A percentile compares a stretch with the other conserved stretches of the same genome.
These are phyloP conservation scores for Apophysomyces trapeziformis DNA, from an alignment of 371 early-diverging fungal species.

Conservation along the genomic window DNA sequence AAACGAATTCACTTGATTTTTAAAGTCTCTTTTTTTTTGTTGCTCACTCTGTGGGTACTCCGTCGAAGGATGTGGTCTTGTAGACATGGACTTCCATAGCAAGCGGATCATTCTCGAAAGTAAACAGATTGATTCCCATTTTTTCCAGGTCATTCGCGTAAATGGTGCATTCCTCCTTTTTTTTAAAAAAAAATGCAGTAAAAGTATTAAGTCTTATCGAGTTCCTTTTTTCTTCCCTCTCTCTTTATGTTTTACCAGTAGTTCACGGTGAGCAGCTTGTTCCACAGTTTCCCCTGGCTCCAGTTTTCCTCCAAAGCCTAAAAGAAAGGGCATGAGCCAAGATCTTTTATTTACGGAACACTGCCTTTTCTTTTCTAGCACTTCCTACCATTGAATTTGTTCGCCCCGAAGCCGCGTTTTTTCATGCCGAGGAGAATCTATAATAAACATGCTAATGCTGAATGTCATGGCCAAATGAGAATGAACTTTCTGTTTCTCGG, in stretches of 20 bases:
- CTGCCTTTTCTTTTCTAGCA: too few species aligned
- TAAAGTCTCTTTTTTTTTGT: too few species aligned
- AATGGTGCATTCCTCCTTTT: conserved; percentile 66
- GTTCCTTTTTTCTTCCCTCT: too few species aligned
- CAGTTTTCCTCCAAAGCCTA: conserved; percentile 74
- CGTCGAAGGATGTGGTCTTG: conserved; percentile 42
- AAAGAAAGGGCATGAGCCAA: too few species aligned
- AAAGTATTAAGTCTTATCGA: too few species aligned
- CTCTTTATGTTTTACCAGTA: conserved; percentile 38
- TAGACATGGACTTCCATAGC: conserved; percentile 67
- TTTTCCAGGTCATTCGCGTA: conserved; percentile 44
- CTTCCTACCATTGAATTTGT: conserved; percentile 65
- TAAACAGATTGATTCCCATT: conserved; percentile 63
- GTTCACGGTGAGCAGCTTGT: conserved; percentile 68
- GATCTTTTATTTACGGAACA: too few species aligned
- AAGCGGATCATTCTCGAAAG: conserved; percentile 55
- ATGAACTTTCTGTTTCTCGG: too few species aligned
- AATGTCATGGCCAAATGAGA: background rate
- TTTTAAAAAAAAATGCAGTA: too few species aligned
- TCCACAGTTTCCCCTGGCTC: conserved; percentile 68
- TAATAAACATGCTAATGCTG: too few species aligned
- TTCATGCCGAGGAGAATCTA: conserved; percentile 74
- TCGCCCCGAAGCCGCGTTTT: conserved; percentile 75
- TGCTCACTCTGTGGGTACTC: conserved; percentile 61
- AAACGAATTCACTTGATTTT: background rate